Percentiles rank a stretch among this genome's conserved stretches.
Conservation (phyloP, 805 yeast genomes). For the Kuraishia borneana region DNA sequence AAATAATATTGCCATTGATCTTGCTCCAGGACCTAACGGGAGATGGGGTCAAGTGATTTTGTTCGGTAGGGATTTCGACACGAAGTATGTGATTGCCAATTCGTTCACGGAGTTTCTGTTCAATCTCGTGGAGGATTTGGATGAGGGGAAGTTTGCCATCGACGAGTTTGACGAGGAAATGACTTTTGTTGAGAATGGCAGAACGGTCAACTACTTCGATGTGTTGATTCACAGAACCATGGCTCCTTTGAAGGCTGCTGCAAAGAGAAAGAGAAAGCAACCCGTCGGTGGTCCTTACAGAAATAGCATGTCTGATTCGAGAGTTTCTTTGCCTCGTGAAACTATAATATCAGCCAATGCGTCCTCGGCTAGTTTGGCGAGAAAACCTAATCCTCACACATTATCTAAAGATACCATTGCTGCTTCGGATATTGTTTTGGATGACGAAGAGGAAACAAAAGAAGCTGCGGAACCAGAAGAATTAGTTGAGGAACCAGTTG, state of each 20-base stretch:
- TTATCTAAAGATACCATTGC: not conserved
- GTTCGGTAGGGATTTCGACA: constrained; percentile 91
- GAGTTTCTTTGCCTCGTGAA: constrained; percentile 18
- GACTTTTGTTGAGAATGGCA: constrained; percentile 14
- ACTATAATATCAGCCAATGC: constrained; percentile 19
- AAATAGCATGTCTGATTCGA: constrained; percentile 1
- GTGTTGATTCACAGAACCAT: constrained; percentile 60
- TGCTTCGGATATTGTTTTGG: not conserved
- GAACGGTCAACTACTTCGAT: constrained; percentile 54
- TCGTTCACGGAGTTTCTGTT: constrained; percentile 86
- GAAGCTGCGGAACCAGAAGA: constrained; percentile 5
- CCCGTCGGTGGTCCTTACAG: not conserved
- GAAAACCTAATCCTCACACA: not conserved
- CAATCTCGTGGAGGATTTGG: constrained; percentile 78
- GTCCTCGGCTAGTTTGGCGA: constrained; percentile 7
- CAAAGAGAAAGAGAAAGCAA: constrained; percentile 5
- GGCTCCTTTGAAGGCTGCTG: constrained; percentile 10
- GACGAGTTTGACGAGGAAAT: constrained; percentile 57
- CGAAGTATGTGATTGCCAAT: constrained; percentile 75
- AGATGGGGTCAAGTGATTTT: constrained; percentile 84
- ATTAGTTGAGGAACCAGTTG: constrained; percentile 3
- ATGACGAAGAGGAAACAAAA: not conserved
- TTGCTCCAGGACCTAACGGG: constrained; percentile 73
- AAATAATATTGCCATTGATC: constrained; percentile 83
- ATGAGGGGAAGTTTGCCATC: constrained; percentile 68